Evolutionary conservation across 169 alveolate genomes (phyloP), one percentile per base, ranked within the genome.

Genomic region (Miamiensis avidus): DNA sequence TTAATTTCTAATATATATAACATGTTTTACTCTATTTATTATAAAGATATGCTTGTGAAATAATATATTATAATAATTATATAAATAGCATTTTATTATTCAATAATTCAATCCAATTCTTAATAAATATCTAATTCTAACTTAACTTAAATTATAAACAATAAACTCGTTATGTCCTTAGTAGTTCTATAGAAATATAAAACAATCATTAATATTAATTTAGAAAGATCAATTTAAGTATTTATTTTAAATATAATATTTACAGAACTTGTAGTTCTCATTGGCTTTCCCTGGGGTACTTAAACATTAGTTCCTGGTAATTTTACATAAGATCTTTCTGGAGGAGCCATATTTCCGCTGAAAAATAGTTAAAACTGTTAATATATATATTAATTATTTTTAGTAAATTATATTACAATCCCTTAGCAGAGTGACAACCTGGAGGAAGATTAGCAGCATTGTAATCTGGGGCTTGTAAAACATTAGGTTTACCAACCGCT

Each of bases 401-500:
- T 49, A 11, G 20, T 49, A 11, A 11, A 11, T 11, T 49, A 11
- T 4, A 49, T 49, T 49, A 49, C 69, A 49, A 49, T 73, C 93
- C 91, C 76, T 85, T 77, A 34, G 94, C 89, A 65, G 89, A 79
- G 74, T 77, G 87, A 26, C 76, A 82, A 49, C 96, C 93, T 84
- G 78, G 78, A 75, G 93, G 93, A 20, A 88, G 73, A 64, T 84
- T 74, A 73, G 86, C 88, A 34, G 95, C 97, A 78, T 91, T 87
- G 82, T 89, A 93, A 88, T 94, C 97, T 0, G 99, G 95, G 82
- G 81, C 89, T 26, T 85, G 85, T 65, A 91, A 86, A 85, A 91
- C 95, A 76, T 92, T 91, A 73, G 95, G 82, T 65, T 94, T 95
- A 64, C 99, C 99, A 32, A 96, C 79, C 0, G 98, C 98, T 25